Conservation (phyloP, 2,329 filamentous ascomycete genomes). For the Rhytidhysteron rufulum region DNA sequence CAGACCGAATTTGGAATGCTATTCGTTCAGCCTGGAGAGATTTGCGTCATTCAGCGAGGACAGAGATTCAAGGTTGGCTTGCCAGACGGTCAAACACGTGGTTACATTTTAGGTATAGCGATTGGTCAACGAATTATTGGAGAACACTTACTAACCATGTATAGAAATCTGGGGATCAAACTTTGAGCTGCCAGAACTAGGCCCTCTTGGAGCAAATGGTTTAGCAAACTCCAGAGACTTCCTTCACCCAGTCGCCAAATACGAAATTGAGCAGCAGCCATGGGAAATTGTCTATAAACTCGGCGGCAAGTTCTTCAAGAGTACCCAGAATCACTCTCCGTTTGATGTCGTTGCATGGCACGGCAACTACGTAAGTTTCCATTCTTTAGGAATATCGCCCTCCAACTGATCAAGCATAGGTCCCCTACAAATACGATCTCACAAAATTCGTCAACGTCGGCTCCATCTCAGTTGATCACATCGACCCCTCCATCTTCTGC, state of each 20-base stretch:
- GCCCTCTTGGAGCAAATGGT: constrained; percentile 37
- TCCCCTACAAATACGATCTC: constrained; percentile 76
- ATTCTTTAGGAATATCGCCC: too few species aligned
- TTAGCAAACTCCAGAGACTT: constrained; percentile 57
- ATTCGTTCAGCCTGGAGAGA: constrained; percentile 73
- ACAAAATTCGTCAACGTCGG: constrained; percentile 73
- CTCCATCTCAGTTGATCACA: constrained; percentile 70
- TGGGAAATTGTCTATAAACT: constrained; percentile 49
- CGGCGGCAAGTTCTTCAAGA: constrained; percentile 63
- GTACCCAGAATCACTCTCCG: constrained; percentile 65
- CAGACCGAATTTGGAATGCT: constrained; percentile 73
- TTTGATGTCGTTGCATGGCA: constrained; percentile 82
- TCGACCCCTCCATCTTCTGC: constrained; percentile 74
- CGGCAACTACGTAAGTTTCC: constrained; percentile 57
- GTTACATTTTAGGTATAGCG: constrained; percentile 61
- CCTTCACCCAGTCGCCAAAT: constrained; percentile 65
- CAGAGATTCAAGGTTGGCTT: constrained; percentile 70
- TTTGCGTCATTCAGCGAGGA: constrained; percentile 70
- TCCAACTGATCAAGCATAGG: constrained; percentile 37
- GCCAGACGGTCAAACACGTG: constrained; percentile 58
- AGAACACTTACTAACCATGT: neutral
- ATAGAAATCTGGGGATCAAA: constrained; percentile 37
- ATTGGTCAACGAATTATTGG: too few species aligned
- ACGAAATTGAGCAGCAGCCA: constrained; percentile 48
- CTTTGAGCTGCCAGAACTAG: constrained; percentile 37